Evolutionary conservation across 2,329 filamentous ascomycete genomes (phyloP).

Genomic region (Colletotrichum tropicale): DNA sequence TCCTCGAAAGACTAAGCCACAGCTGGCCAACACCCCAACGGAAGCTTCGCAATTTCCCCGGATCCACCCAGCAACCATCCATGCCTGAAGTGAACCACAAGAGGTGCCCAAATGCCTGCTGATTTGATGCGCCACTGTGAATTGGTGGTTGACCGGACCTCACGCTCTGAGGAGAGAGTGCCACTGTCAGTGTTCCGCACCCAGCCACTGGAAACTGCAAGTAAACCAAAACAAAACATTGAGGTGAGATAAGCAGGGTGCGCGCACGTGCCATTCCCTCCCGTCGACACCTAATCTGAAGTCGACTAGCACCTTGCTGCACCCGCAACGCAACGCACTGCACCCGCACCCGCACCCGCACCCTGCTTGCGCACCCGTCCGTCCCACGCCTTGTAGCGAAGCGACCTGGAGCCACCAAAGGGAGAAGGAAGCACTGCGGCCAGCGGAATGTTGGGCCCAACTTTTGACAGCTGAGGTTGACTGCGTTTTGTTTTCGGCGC

Average conservation of each 20-base stretch:
- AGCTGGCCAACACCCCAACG: conserved; percentile 1
- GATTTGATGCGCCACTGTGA: not conserved
- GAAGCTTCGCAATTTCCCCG: conserved; percentile 12
- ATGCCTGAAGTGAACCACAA: not conserved
- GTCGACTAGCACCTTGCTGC: not conserved
- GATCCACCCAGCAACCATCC: conserved; percentile 1
- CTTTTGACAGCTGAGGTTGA: conserved; percentile 12
- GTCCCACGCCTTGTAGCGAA: not conserved
- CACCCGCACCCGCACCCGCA: conserved; percentile 8
- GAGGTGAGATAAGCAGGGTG: not conserved
- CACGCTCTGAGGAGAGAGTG: not conserved
- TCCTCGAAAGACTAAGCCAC: conserved; percentile 1
- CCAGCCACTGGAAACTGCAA: not conserved
- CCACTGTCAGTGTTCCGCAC: not conserved
- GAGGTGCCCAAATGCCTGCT: not conserved
- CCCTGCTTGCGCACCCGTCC: not conserved
- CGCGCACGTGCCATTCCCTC: not conserved
- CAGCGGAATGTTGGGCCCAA: conserved; percentile 20
- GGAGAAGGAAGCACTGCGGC: not conserved
- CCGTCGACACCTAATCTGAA: not conserved
- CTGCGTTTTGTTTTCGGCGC: conserved; percentile 14
- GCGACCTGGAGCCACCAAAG: not conserved
- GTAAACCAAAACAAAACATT: not conserved
- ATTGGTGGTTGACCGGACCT: not conserved
- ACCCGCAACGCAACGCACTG: not conserved